A percentile compares a stretch with the other conserved stretches of the same genome.
phyloP scores from a whole-genome alignment of 1,139 yeast genomes.

The Nadsonia commutata region DNA sequence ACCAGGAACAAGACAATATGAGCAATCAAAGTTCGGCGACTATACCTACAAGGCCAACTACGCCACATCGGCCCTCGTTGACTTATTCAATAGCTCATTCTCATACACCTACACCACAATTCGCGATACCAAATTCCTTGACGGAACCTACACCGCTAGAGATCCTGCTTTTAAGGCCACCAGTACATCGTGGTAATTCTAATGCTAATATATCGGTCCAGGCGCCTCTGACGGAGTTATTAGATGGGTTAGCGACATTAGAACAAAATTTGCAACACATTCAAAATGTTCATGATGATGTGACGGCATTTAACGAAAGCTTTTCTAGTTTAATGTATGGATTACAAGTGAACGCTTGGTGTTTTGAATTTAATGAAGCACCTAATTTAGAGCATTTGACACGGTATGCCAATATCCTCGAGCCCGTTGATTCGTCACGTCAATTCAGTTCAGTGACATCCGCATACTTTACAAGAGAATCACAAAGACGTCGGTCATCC shows the following conservation, averaged over 20 bases:
- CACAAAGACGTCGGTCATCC: neutral
- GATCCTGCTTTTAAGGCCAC: neutral
- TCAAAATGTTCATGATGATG: slow-evolving; percentile 34
- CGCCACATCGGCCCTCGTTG: neutral
- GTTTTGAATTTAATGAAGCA: slow-evolving; percentile 43
- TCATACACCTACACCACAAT: neutral
- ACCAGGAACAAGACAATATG: too few relatives aligned
- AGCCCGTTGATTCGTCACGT: slow-evolving; percentile 1
- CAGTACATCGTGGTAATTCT: neutral
- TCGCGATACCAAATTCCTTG: neutral
- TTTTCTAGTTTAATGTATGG: slow-evolving; percentile 53
- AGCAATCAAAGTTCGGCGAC: too few relatives aligned
- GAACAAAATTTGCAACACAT: slow-evolving; percentile 38
- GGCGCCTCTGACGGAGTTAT: slow-evolving; percentile 25
- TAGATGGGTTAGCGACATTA: slow-evolving; percentile 40
- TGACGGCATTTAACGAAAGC: slow-evolving; percentile 43
- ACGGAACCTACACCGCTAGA: neutral
- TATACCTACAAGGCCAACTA: neutral
- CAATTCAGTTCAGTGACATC: neutral
- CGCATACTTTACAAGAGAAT: neutral
- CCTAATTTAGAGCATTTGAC: slow-evolving; percentile 18
- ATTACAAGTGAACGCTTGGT: slow-evolving; percentile 52
- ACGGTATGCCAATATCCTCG: slow-evolving; percentile 3
- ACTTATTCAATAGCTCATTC: neutral
- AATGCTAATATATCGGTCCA: slow-evolving; percentile 2